Percentiles rank a stretch among this genome's conserved stretches.
Conservation (phyloP, 208 protist species). For the Leishmania tarentolae region DNA sequence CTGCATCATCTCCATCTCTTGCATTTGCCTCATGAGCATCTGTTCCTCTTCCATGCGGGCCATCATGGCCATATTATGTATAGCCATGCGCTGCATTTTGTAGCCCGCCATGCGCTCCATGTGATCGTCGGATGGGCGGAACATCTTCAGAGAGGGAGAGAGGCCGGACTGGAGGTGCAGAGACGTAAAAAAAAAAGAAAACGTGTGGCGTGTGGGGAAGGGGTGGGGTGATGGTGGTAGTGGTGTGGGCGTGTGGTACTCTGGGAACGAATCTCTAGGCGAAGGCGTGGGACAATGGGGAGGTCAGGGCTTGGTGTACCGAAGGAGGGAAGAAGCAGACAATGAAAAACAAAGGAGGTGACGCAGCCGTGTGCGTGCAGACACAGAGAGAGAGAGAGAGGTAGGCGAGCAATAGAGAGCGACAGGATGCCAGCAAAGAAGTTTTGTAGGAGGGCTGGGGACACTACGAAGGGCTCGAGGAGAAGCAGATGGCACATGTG, state of each 20-base stretch:
- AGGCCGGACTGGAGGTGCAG: no score
- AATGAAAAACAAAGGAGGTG: background rate
- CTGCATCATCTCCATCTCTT: slow-evolving; percentile 40
- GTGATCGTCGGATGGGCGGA: slow-evolving; percentile 30
- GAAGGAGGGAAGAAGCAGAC: background rate
- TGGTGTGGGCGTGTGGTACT: background rate
- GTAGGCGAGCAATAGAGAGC: background rate
- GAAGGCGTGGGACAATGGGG: background rate
- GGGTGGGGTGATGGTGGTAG: no score
- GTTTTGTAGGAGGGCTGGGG: no score
- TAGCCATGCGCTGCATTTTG: slow-evolving; percentile 31
- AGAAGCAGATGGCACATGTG: background rate
- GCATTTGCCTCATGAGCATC: slow-evolving; percentile 30
- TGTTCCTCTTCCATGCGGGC: slow-evolving; percentile 30
- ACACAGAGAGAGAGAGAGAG: background rate
- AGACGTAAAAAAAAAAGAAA: background rate
- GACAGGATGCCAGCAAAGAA: background rate
- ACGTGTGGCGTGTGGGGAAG: no score
- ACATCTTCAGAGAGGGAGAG: slow-evolving; percentile 14
- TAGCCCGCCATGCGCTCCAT: slow-evolving; percentile 29
- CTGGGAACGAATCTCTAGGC: background rate
- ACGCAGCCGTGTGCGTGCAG: background rate
- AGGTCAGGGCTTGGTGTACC: background rate
- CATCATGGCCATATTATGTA: slow-evolving; percentile 32
- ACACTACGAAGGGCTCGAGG: no score